Base-by-base conservation (phyloP, 371 early-diverging fungal species). In the Vairimorpha ceranae region DNA sequence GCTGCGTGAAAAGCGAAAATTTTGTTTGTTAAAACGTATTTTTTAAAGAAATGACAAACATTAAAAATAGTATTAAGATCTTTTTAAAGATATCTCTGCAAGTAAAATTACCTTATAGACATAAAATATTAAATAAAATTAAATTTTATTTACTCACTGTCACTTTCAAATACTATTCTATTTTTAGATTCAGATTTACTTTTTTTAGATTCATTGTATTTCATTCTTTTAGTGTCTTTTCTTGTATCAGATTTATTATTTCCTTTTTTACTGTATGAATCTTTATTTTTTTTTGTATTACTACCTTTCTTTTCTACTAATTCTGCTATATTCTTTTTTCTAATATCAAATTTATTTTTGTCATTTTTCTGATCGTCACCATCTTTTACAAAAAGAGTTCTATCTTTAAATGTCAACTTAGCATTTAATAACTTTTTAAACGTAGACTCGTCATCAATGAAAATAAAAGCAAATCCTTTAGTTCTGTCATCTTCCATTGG, bases 391-490 rank as follows among this genome's bases (percentile, higher is more conserved):
- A 70, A 77, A 15, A 81, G 63, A 17, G 45, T 54, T 60, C 84
- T 77, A n/a, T 82, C 80, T 52, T 82, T 67, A 65, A 80, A 80
- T 6, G 30, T 45, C 10, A 72, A 46, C 19, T 76, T 75, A 3
- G 27, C 54, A 48, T 78, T 77, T 21, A 78, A 36, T 27, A 80
- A 72, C 54, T 77, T 77, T 15, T 66, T 66, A 30, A 56, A 61
- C 1, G 32, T 33, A 29, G 58, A 51, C 52, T 72, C 70, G 19
- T 76, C 71, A 0, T 61, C 72, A 58, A 54, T 69, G 10, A 65
- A 68, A 1, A 81, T 30, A 75, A 79, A 81, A n/a, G 65, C 70
- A 71, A 79, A 81, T 48, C 82, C 82, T 67, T 73, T 75, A 74
- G 48, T 63, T 43, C 82, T 72, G 6, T 72, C 56, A 56, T 81